phyloP scores from a whole-genome alignment of 805 yeast species.

The Metschnikowia baotianmanensis region DNA sequence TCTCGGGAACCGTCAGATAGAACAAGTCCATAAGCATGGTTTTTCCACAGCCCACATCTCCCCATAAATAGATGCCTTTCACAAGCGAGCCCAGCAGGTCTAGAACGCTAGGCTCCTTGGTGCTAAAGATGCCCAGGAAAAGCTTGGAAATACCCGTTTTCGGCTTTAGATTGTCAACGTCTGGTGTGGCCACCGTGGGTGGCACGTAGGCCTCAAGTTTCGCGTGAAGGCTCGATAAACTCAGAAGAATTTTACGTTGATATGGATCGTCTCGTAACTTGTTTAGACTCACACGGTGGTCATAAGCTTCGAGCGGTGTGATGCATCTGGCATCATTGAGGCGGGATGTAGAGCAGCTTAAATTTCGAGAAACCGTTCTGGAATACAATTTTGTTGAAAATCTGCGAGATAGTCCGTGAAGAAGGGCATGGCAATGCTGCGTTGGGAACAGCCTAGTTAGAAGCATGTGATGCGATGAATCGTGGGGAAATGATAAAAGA shows the following conservation, averaged over 20 bases:
- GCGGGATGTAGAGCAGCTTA: no score
- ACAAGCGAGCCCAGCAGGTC: conserved; percentile 10
- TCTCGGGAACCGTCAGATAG: conserved; percentile 76
- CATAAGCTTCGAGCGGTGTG: conserved; percentile 52
- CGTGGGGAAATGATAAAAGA: no score
- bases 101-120: neutral
- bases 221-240: conserved; percentile 57
- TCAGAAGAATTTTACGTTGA: conserved; percentile 71
- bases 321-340: neutral
- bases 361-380: no score
- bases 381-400: no score
- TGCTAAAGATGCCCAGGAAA: conserved; percentile 20
- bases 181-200: conserved; percentile 54
- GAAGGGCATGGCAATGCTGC: no score
- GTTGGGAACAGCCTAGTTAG: no score
- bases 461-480: no score
- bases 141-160: conserved; percentile 42
- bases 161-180: conserved; percentile 50
- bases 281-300: conserved; percentile 46
- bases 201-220: conserved; percentile 58
- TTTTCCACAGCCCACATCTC: conserved; percentile 98
- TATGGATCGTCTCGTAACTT: conserved; percentile 68
- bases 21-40: conserved; percentile 98
- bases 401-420: no score
- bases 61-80: conserved; percentile 89